A percentile compares a stretch with the other conserved stretches of the same genome.
Conservation (phyloP, 108 stramenopile genomes). For the Epipyxis sp. region DNA sequence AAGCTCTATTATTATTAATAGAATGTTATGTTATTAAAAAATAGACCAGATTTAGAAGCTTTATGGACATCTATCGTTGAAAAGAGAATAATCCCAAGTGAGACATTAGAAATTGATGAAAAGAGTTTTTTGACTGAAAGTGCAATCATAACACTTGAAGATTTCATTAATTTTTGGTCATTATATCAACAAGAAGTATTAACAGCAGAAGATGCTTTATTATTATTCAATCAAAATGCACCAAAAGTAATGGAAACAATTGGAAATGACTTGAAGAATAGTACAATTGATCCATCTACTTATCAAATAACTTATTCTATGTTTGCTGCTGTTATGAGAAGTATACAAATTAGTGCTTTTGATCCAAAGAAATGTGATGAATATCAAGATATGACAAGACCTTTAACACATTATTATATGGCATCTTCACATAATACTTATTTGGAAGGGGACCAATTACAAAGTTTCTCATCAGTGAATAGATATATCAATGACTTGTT, state of each 20-base stretch:
- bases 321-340: constrained; percentile 38
- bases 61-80: constrained; percentile 28
- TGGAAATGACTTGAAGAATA: constrained; percentile 23
- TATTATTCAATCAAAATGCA: constrained; percentile 34
- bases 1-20: too few relatives aligned
- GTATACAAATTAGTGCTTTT: constrained; percentile 25
- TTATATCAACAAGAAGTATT: neutral
- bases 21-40: neutral
- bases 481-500: constrained; percentile 61
- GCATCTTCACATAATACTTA: constrained; percentile 95
- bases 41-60: constrained; percentile 22
- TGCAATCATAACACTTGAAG: constrained; percentile 12
- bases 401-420: constrained; percentile 83
- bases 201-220: neutral
- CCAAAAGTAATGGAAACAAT: constrained; percentile 36
- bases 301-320: constrained; percentile 25
- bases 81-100: too few relatives aligned
- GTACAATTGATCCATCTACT: neutral
- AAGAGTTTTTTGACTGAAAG: neutral
- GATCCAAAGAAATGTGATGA: neutral
- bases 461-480: constrained; percentile 61
- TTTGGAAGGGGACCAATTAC: constrained; percentile 85
- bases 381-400: constrained; percentile 63
- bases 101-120: neutral
- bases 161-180: constrained; percentile 13